Conservation (phyloP, 352 stramenopile species). For the Pythium aristosporum region DNA sequence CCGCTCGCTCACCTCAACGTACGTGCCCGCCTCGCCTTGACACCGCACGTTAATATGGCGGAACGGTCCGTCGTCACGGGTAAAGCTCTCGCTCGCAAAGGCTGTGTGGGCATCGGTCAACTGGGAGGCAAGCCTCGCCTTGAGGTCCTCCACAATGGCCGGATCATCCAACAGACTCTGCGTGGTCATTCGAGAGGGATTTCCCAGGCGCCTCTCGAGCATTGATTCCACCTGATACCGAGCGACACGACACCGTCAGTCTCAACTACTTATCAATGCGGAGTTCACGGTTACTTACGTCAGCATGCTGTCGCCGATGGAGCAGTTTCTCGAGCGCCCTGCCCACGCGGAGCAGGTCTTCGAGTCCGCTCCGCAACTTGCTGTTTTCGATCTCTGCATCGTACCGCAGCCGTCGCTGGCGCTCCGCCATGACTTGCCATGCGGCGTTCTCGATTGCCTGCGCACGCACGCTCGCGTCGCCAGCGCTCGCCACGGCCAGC, state of each 20-base stretch:
- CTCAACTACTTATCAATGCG: background rate
- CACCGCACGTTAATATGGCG: slow-evolving; percentile 11
- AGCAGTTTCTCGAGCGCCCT: slow-evolving; percentile 20
- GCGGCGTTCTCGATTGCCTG: background rate
- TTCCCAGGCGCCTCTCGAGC: slow-evolving; percentile 3
- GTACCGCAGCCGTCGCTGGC: slow-evolving; percentile 18
- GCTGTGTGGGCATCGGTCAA: background rate
- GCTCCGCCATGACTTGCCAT: slow-evolving; percentile 20
- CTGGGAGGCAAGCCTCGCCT: background rate
- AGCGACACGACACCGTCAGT: background rate
- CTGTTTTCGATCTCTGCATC: slow-evolving; percentile 35
- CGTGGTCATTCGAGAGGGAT: background rate
- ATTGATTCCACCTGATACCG: slow-evolving; percentile 10
- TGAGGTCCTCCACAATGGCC: background rate
- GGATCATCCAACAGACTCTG: slow-evolving; percentile 1
- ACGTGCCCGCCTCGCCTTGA: background rate
- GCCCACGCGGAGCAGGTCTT: slow-evolving; percentile 27
- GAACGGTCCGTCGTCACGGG: background rate
- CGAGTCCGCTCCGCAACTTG: slow-evolving; percentile 40
- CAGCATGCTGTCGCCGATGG: slow-evolving; percentile 2
- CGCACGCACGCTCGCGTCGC: background rate
- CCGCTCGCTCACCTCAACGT: slow-evolving; percentile 11
- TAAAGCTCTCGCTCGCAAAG: slow-evolving; percentile 6
- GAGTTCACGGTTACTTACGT: slow-evolving; percentile 3
- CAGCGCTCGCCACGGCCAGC: no score